Evolutionary conservation across 1,284 basidiomycete species (phyloP), one percentile per base, ranked within the genome.

Genomic region (Ustilago shanxiensis): DNA sequence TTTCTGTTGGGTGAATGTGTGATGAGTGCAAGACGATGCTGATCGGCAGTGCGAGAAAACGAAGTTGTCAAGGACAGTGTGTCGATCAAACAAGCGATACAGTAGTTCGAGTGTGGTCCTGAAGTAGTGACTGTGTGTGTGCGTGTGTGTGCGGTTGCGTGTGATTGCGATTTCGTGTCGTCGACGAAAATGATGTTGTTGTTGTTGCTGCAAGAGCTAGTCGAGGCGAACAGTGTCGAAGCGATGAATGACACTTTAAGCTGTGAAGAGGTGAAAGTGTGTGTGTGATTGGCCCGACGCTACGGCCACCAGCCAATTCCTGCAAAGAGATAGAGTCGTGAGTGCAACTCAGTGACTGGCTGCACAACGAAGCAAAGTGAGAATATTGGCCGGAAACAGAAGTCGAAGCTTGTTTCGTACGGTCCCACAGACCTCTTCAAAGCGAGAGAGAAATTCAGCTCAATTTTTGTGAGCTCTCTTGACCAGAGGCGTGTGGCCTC

Each of bases 321-420:
- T 24, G 13, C 18, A 14, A 24, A 49, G 18, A 20, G 11, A 45
- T 8, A 45, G 7, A 41, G 31, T 33, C 11, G 11, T 11, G 11
- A 11, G 11, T 33, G 11, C 35, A 37, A 14, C 31, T 33, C 31
- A 6, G 6, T 33, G 31, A 11, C 31, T 33, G 31, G 11, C 11
- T 33, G 11, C 31, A 33, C 31, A 7, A 11, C 31, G 18, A 7
- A 41, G 28, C 22, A 61, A 52, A 61, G 5, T 41, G 22, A 33
- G 31, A 11, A 33, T 45, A 18, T 6, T 18, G n/a, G 44, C 44
- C 44, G 44, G 44, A 45, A 45, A 45, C 16, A 45, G 44, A 45
- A 45, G 44, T 6, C 44, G n/a, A 28, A 55, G 60, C 61, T 62
- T 66, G 62, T 66, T 66, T 71, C 68, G 68, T 71, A 71, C 68